Evolutionary conservation across 306 rosid species (phyloP).

Genomic region (Geum urbanum): DNA sequence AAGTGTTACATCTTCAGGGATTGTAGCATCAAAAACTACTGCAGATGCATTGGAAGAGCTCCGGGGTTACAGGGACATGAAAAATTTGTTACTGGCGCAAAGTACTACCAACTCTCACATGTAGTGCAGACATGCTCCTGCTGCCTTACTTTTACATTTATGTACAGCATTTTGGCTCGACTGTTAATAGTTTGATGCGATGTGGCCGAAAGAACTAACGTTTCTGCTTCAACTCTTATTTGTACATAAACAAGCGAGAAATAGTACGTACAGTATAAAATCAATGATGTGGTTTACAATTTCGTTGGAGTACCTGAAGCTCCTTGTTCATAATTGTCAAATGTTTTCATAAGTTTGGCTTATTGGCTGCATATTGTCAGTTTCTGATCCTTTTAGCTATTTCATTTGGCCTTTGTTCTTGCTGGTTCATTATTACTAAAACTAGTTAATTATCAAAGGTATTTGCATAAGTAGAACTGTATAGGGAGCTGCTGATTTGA

Average conservation of each 20-base stretch:
- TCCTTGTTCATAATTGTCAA: background rate
- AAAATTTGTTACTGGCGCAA: conserved; percentile 46
- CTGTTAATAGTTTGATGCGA: background rate
- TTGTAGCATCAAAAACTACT: conserved; percentile 48
- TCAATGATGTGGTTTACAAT: background rate
- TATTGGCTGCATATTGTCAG: background rate
- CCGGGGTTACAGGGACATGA: conserved; percentile 64
- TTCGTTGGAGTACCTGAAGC: background rate
- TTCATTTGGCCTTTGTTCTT: background rate
- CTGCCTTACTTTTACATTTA: conserved; percentile 18
- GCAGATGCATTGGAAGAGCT: conserved; percentile 85
- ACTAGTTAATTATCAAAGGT: no score
- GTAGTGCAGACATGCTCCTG: conserved; percentile 26
- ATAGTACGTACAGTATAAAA: background rate
- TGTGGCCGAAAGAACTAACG: conserved; percentile 11
- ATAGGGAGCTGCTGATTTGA: no score
- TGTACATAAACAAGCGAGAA: conserved; percentile 26
- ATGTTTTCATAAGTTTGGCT: background rate
- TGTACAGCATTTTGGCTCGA: conserved; percentile 23
- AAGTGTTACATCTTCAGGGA: conserved; percentile 42
- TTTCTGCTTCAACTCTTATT: conserved; percentile 11
- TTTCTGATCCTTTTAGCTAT: background rate
- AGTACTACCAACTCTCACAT: conserved; percentile 28
- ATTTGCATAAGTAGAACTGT: no score
- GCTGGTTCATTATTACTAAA: no score